Base-by-base conservation (phyloP, 768 basidiomycete species). In the Tephrocybe sp. region DNA sequence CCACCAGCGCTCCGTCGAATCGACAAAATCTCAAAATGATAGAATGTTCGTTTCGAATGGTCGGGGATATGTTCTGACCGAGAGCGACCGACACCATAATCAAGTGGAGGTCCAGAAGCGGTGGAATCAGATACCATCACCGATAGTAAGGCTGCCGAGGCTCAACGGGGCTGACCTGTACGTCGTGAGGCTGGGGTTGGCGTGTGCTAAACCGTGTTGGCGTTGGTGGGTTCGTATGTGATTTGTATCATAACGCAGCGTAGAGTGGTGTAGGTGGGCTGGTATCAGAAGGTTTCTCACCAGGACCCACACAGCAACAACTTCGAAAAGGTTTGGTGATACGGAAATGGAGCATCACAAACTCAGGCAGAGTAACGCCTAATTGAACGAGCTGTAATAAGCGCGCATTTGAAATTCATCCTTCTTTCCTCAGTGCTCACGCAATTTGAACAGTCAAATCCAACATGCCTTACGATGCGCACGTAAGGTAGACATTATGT, bases 231-330 rank as follows among this genome's bases (percentile, higher is more conserved):
- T 39, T 33, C 25, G 7, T 38, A 15, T 9, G 25, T 25, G 4
- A 5, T 43, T 11, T 23, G 33, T n/a, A n/a, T n/a, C n/a, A n/a
- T n/a, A n/a, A n/a, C n/a, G n/a, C 39, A 67, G 81, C 50, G 51
- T 83, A 26, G 73, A 77, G 48, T 83, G 78, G 79, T 82, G 78
- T 57, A 65, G 67, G 38, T 83, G 80, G 80, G 78, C 79, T 18
- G 80, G 80, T 0, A 73, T 83, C 52, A 79, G 74, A 64, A 73
- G 80, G 34, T 73, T 82, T 36, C 83, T 80, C 56, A 75, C 81
- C 54, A 81, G 78, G 74, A 79, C 48, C 65, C 61, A 6, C 64
- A 58, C 15, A 64, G 60, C 33, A 65, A 63, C 39, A 70, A 71
- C 2, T 69, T 78, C 38, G 18, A 58, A 15, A 62, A 73, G 75